phyloP scores from a whole-genome alignment of 257 asterid genomes.

The Penstemon newberryi region DNA sequence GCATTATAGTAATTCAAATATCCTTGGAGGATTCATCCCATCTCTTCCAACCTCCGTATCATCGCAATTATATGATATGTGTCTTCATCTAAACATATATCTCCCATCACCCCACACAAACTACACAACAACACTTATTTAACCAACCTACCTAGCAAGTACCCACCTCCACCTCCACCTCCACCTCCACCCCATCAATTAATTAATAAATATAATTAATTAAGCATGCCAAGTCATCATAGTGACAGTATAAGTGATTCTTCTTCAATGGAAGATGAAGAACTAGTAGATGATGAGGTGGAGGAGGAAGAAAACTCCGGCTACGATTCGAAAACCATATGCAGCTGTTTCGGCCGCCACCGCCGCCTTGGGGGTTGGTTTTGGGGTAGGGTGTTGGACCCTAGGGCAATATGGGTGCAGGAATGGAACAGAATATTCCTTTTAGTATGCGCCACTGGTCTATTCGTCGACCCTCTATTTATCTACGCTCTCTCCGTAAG shows the following conservation, averaged over 20 bases:
- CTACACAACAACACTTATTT: slow-evolving; percentile 2
- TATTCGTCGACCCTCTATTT: slow-evolving; percentile 82
- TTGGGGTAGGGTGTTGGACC: slow-evolving; percentile 56
- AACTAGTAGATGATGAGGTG: slow-evolving; percentile 27
- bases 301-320: slow-evolving; percentile 24
- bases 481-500: slow-evolving; percentile 82
- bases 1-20: slow-evolving; percentile 29
- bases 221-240: slow-evolving; percentile 41
- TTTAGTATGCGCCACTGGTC: slow-evolving; percentile 64
- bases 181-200: not conserved
- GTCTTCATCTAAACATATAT: slow-evolving; percentile 26
- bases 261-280: slow-evolving; percentile 1
- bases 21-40: slow-evolving; percentile 2
- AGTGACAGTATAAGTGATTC: slow-evolving; percentile 14
- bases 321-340: slow-evolving; percentile 19
- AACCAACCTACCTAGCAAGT: slow-evolving; percentile 7
- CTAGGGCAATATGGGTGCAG: slow-evolving; percentile 62
- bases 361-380: slow-evolving; percentile 32
- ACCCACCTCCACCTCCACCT: not conserved
- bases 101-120: slow-evolving; percentile 7
- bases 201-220: not conserved
- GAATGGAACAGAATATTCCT: slow-evolving; percentile 93
- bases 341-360: slow-evolving; percentile 20
- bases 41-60: slow-evolving; percentile 29
- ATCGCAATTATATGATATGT: slow-evolving; percentile 28